A percentile compares a stretch with the other conserved stretches of the same genome.
Conservation (phyloP, 441 rosid species). For the Arabidopsis lyrata region DNA sequence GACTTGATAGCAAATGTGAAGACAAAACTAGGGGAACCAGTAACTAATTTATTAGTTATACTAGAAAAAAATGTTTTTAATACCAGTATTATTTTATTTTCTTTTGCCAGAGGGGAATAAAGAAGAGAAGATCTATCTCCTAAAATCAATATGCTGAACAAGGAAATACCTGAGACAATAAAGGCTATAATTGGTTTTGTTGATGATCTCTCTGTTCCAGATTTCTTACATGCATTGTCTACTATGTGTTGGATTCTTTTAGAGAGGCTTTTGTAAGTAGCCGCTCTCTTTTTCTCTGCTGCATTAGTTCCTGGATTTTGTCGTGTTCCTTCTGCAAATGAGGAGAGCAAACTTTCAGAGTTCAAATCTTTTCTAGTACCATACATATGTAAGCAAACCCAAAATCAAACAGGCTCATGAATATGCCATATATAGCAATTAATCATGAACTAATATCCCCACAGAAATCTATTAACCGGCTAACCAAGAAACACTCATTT, state of each 20-base stretch:
- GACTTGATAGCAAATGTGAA: background rate
- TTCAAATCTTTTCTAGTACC: background rate
- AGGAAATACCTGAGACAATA: slow-evolving; percentile 28
- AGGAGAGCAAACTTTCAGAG: background rate
- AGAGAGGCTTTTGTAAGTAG: slow-evolving; percentile 80
- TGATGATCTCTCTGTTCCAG: slow-evolving; percentile 68
- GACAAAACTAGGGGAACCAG: background rate
- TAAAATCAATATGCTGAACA: background rate
- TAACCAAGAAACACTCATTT: slow-evolving; percentile 13
- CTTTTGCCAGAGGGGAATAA: no score
- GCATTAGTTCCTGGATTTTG: slow-evolving; percentile 85
- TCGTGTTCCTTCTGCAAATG: slow-evolving; percentile 80
- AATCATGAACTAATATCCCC: slow-evolving; percentile 1
- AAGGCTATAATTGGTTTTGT: slow-evolving; percentile 55
- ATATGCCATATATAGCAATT: slow-evolving; percentile 11
- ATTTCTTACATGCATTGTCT: slow-evolving; percentile 62
- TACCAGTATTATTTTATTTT: no score
- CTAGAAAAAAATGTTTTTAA: no score
- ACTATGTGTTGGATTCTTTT: slow-evolving; percentile 87
- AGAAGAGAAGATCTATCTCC: no score
- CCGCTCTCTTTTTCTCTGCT: slow-evolving; percentile 93
- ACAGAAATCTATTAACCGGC: background rate
- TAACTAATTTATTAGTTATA: no score
- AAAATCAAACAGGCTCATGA: slow-evolving; percentile 10
- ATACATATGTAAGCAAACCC: slow-evolving; percentile 10